Base-by-base conservation (phyloP, 2,329 filamentous ascomycete genomes). In the Neurospora sp. region DNA sequence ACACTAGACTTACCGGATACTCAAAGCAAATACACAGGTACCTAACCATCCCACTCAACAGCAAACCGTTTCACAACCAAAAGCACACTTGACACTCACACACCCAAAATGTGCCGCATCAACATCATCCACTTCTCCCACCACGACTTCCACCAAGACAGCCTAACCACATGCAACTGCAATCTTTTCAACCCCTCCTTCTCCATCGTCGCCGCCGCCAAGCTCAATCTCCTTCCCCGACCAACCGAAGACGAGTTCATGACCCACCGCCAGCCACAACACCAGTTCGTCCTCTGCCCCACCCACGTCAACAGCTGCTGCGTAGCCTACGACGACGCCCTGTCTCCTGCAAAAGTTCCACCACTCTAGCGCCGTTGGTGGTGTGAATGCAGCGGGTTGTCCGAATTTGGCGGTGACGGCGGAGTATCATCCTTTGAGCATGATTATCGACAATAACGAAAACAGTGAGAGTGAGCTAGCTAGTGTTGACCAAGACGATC, bases 31-130 rank as follows among this genome's bases (percentile, higher is more conserved):
- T 28, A 23, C 28, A 28, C 28, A 28, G 28, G 28, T 28, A 23
- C 19, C 19, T 23, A 28, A 28, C 28, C 28, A 28, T 28, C 28
- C 28, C 4, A 28, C 28, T 28, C 28, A 28, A 28, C 28, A 28
- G 28, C 28, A 28, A 28, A 28, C 28, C 28, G 3, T 28, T 28
- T 28, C 28, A 28, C 28, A 28, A 28, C 28, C 28, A 28, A 28
- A 28, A 4, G 28, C 28, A 10, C 17, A n/a, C n/a, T n/a, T n/a
- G n/a, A 8, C 40, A 41, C 17, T 8, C 69, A 43, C 3, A 8
- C 40, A n/a, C 40, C 2, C 69, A 71, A 69, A 8, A 69, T 69
- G 70, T 72, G 71, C 70, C 67, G 46, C 43, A 36, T 71, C 46
- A 70, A 68, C 33, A 8, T 67, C 19, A 3, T 70, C 10, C 70